A percentile compares a stretch with the other conserved stretches of the same genome.
These are phyloP conservation scores for Fusarium chlamydosporum DNA, from an alignment of 2,329 filamentous ascomycete species.

Conservation along the genomic window DNA sequence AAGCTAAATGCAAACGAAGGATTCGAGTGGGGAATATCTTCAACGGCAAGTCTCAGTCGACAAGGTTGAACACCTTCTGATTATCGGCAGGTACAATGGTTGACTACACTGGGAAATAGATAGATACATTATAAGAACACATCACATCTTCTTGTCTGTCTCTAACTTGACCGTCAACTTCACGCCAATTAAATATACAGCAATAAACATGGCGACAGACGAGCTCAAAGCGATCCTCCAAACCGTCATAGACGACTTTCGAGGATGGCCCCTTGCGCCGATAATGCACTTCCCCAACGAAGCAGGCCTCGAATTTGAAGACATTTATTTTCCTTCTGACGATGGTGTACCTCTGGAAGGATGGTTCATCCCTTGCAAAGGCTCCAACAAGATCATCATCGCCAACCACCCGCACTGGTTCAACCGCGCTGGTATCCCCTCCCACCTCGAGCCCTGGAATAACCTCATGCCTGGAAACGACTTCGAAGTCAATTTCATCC, in stretches of 20 bases:
- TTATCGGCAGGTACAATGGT: not conserved
- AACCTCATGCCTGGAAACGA: constrained; percentile 33
- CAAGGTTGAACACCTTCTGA: not conserved
- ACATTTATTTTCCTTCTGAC: constrained; percentile 34
- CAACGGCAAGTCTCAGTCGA: not conserved
- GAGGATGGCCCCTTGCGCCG: constrained; percentile 28
- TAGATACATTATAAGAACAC: not conserved
- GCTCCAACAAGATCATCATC: constrained; percentile 36
- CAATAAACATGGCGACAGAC: constrained; percentile 18
- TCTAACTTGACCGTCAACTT: accelerated
- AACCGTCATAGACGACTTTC: constrained; percentile 32
- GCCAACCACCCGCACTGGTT: constrained; percentile 42
- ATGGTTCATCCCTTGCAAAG: constrained; percentile 35
- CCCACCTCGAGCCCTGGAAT: constrained; percentile 29
- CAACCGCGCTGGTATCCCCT: constrained; percentile 33
- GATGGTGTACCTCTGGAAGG: constrained; percentile 32
- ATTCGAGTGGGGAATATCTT: not conserved
- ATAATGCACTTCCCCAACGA: constrained; percentile 35
- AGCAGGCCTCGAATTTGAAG: constrained; percentile 26
- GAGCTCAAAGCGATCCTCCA: constrained; percentile 16
- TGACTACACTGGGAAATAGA: not conserved
- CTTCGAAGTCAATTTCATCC: constrained; percentile 40
- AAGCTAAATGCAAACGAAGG: not conserved
- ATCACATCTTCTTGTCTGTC: not conserved
- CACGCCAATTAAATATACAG: not conserved